phyloP scores from a whole-genome alignment of 345 rosid species.

The Aquilaria malaccensis region DNA sequence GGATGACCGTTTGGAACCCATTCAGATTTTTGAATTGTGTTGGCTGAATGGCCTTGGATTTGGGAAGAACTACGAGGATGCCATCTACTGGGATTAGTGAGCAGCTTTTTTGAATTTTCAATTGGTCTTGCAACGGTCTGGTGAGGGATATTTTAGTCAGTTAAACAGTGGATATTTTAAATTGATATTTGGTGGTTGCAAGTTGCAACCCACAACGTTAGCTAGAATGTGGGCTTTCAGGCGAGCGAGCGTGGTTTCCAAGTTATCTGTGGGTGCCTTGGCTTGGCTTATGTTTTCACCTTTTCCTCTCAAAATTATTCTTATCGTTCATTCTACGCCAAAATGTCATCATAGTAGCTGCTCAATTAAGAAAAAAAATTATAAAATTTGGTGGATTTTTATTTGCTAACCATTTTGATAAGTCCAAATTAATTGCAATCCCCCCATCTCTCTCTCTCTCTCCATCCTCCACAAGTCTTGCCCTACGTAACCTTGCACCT shows the following conservation, averaged over 20 bases:
- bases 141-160: not conserved
- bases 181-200: not conserved
- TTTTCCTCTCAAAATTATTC: no score
- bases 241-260: not conserved
- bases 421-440: no score
- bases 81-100: not conserved
- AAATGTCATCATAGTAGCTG: no score
- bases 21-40: not conserved
- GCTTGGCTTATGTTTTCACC: no score
- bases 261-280: slow-evolving; percentile 1
- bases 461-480: no score
- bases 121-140: not conserved
- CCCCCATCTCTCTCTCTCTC: no score
- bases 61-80: not conserved
- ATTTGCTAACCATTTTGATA: no score
- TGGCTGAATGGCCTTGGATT: not conserved
- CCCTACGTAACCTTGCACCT: no score
- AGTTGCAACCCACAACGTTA: not conserved
- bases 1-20: slow-evolving; percentile 9
- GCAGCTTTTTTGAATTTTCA: not conserved
- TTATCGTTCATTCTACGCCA: no score
- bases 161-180: not conserved
- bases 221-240: not conserved
- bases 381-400: no score
- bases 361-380: no score